A percentile compares a stretch with the other conserved stretches of the same genome.
These are phyloP conservation scores for Psidium friedrichsthalianum DNA, from an alignment of 345 rosid species.

Conservation along the genomic window DNA sequence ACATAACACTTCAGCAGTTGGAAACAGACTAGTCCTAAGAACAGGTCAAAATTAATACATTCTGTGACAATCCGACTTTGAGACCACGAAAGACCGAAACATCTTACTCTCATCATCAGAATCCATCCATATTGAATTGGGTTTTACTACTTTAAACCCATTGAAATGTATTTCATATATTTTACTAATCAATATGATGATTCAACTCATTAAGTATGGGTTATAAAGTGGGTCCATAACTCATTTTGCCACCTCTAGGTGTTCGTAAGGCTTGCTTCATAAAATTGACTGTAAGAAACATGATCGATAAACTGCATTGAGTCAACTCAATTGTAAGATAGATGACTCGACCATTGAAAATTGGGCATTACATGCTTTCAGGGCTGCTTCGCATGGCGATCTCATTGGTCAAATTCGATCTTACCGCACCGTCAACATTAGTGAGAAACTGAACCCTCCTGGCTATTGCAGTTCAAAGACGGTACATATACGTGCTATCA, in stretches of 20 bases:
- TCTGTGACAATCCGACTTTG: neutral
- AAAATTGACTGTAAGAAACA: neutral
- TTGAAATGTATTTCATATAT: neutral
- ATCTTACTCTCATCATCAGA: neutral
- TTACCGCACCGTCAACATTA: too few relatives aligned
- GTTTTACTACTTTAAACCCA: neutral
- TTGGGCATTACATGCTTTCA: neutral
- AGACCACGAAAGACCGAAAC: neutral
- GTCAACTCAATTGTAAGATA: neutral
- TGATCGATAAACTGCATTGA: neutral
- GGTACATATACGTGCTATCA: too few relatives aligned
- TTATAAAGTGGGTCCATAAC: neutral
- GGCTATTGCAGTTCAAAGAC: too few relatives aligned
- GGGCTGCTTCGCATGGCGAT: neutral
- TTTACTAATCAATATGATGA: neutral
- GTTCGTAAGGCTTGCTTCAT: neutral
- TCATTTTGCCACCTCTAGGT: neutral
- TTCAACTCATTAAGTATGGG: neutral
- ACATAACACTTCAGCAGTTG: neutral
- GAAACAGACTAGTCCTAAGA: neutral
- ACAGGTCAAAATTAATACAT: neutral
- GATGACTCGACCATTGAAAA: neutral
- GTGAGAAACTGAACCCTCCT: too few relatives aligned
- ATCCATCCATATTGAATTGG: neutral
- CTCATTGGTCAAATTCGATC: neutral